These are phyloP conservation scores for Dillenia turbinata DNA, from an alignment of 164 flowering plant species.

Conservation along the genomic window DNA sequence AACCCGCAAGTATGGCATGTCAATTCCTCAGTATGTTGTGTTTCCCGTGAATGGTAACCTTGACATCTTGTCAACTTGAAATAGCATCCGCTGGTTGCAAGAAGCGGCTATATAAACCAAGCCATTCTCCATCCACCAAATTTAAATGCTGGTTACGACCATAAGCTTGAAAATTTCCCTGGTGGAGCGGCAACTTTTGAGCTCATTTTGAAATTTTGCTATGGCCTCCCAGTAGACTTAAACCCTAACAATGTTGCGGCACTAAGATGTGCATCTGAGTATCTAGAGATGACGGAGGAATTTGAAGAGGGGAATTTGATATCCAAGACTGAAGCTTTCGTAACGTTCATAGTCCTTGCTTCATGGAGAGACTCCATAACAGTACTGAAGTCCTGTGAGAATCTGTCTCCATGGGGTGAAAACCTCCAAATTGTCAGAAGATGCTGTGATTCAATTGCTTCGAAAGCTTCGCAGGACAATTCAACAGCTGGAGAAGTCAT, in stretches of 20 bases:
- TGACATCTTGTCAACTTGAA: conserved; percentile 1
- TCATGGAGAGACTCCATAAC: conserved; percentile 76
- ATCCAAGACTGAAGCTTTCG: conserved; percentile 77
- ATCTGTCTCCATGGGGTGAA: conserved; percentile 89
- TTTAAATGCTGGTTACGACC: conserved; percentile 25
- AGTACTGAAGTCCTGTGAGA: conserved; percentile 66
- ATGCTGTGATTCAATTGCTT: conserved; percentile 76
- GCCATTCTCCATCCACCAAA: conserved; percentile 31
- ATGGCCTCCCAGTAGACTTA: conserved; percentile 60
- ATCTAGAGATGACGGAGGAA: conserved; percentile 83
- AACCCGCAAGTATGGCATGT: too few relatives aligned
- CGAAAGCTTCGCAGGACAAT: conserved; percentile 40
- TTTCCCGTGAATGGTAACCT: too few relatives aligned
- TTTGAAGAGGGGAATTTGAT: conserved; percentile 79
- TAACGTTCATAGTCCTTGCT: conserved; percentile 62
- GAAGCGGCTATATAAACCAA: conserved; percentile 58
- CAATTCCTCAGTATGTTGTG: too few relatives aligned
- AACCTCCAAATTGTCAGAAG: conserved; percentile 78
- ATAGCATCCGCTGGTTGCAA: conserved; percentile 66
- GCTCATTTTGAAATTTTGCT: conserved; percentile 57
- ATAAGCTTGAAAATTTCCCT: conserved; percentile 70
- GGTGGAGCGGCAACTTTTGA: conserved; percentile 80
- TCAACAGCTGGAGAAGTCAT: conserved; percentile 15
- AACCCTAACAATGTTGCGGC: conserved; percentile 51
- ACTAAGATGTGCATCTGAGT: conserved; percentile 84